These are phyloP conservation scores for Lactarius trivialis DNA, from an alignment of 768 basidiomycete species.

Conservation along the genomic window DNA sequence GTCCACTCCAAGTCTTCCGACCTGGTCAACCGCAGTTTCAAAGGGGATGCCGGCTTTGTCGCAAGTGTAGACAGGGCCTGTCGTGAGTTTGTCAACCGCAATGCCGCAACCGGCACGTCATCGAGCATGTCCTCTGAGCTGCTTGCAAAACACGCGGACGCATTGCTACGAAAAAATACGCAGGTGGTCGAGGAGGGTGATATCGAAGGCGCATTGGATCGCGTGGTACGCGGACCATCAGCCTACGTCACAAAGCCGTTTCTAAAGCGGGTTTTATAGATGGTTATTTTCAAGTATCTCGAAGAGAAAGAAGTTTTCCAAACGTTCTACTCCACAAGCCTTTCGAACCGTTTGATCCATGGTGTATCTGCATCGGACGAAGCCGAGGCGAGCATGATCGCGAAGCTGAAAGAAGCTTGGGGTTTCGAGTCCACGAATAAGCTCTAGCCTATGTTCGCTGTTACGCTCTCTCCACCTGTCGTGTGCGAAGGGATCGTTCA, in stretches of 20 bases:
- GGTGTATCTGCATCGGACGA: conserved; percentile 92
- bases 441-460: conserved; percentile 93
- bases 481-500: neutral
- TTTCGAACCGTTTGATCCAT: conserved; percentile 89
- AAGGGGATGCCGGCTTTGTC: conserved; percentile 89
- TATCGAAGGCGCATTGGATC: conserved; percentile 81
- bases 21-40: conserved; percentile 82
- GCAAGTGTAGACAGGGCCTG: conserved; percentile 93
- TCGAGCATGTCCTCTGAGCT: conserved; percentile 86
- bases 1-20: conserved; percentile 90
- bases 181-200: conserved; percentile 91
- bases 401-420: conserved; percentile 92
- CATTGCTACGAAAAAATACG: conserved; percentile 87
- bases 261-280: conserved; percentile 42
- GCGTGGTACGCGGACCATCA: conserved; percentile 57
- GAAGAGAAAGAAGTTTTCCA: conserved; percentile 99
- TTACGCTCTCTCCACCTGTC: conserved; percentile 35
- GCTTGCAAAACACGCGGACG: conserved; percentile 87
- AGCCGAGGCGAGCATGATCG: conserved; percentile 95
- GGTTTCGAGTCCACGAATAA: conserved; percentile 98
- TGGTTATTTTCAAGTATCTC: conserved; percentile 96
- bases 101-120: conserved; percentile 81
- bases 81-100: conserved; percentile 90
- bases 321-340: conserved; percentile 91
- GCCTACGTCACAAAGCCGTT: neutral